Conservation (phyloP, 2,329 filamentous ascomycete species). For the Elsinoe necatrix region DNA sequence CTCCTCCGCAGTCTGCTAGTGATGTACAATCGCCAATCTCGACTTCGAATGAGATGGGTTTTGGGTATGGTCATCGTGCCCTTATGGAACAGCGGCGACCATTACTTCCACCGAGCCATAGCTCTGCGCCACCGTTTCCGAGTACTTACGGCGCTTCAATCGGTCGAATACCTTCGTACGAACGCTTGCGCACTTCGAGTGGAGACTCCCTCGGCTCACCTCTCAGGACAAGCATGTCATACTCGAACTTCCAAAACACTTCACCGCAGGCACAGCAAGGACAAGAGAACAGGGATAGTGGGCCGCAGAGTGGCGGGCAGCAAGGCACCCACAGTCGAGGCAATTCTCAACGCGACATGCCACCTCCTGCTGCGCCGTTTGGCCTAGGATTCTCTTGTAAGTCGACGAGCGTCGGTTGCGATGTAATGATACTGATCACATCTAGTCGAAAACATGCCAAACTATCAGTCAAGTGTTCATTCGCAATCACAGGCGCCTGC, state of each 20-base stretch:
- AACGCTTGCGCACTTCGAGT: conserved; percentile 34
- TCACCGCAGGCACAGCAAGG: neutral
- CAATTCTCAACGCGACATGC: conserved; percentile 18
- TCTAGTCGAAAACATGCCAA: conserved; percentile 15
- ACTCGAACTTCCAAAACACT: conserved; percentile 23
- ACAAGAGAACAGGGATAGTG: neutral
- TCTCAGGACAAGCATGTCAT: conserved; percentile 40
- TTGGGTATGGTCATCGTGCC: conserved; percentile 27
- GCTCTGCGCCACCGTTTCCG: conserved; percentile 2
- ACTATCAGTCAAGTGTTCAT: conserved; percentile 17
- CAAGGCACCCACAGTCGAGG: neutral
- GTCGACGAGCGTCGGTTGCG: conserved; percentile 14
- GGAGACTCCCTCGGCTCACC: conserved; percentile 39
- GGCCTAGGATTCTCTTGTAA: conserved; percentile 29
- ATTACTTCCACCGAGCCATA: conserved; percentile 16
- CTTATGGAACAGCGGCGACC: conserved; percentile 16
- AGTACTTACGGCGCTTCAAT: neutral
- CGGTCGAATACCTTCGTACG: conserved; percentile 35
- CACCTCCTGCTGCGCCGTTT: conserved; percentile 21
- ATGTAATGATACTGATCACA: conserved; percentile 19
- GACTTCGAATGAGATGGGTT: conserved; percentile 33
- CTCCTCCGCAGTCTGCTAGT: conserved; percentile 44
- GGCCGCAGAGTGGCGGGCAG: neutral
- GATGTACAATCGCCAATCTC: conserved; percentile 40
- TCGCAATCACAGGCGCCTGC: conserved; percentile 11